A percentile compares a stretch with the other conserved stretches of the same genome.
Evolutionary conservation across 1,284 basidiomycete species (phyloP).

Genomic region (Tilletia horrida): DNA sequence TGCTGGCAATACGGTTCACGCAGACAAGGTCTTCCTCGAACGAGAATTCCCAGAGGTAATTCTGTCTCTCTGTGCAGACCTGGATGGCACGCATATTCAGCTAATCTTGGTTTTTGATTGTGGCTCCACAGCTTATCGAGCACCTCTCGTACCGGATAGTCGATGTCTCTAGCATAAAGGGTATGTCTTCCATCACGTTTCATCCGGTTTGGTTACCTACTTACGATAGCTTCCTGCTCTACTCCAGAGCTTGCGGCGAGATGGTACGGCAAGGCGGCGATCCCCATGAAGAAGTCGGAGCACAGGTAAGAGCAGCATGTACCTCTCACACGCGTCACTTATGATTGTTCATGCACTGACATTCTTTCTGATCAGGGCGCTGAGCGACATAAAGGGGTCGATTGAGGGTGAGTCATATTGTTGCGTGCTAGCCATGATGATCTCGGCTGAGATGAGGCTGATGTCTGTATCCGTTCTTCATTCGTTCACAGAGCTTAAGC

Average conservation of each 20-base stretch:
- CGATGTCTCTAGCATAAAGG: slow-evolving; percentile 56
- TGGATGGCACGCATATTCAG: background rate
- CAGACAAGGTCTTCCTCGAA: slow-evolving; percentile 68
- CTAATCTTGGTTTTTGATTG: slow-evolving; percentile 21
- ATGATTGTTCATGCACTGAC: background rate
- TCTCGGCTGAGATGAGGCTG: background rate
- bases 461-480: slow-evolving; percentile 6
- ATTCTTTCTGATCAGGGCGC: slow-evolving; percentile 61
- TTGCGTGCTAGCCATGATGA: background rate
- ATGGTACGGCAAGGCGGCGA: slow-evolving; percentile 64
- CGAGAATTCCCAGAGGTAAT: slow-evolving; percentile 70
- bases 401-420: slow-evolving; percentile 58
- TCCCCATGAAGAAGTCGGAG: slow-evolving; percentile 24
- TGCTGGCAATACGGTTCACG: slow-evolving; percentile 77
- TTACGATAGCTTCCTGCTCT: slow-evolving; percentile 40
- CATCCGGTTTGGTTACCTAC: background rate
- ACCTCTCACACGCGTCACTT: slow-evolving; percentile 50
- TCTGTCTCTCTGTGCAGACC: background rate
- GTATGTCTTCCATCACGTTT: background rate
- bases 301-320: slow-evolving; percentile 48
- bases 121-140: slow-evolving; percentile 30
- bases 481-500: slow-evolving; percentile 58
- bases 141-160: slow-evolving; percentile 59
- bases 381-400: slow-evolving; percentile 72
- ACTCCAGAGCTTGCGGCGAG: slow-evolving; percentile 76